phyloP scores from a whole-genome alignment of 495 filamentous ascomycete genomes.

The Annulohypoxylon moriforme region DNA sequence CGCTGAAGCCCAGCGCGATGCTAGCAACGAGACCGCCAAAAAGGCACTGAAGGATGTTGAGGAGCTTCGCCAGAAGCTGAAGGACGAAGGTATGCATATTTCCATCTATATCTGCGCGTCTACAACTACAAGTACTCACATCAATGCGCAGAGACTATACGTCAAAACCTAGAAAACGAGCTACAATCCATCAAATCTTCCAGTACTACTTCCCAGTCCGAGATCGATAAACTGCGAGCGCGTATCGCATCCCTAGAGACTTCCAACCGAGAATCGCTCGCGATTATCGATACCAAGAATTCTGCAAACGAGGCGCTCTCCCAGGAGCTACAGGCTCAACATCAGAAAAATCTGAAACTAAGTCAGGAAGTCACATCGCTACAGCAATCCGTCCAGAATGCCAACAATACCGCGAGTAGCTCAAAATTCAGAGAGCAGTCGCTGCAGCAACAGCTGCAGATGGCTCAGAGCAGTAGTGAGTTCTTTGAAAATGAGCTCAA shows the following conservation, averaged over 20 bases:
- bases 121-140: slow-evolving; percentile 29
- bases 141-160: slow-evolving; percentile 47
- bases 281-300: slow-evolving; percentile 88
- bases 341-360: slow-evolving; percentile 85
- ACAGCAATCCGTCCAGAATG: slow-evolving; percentile 83
- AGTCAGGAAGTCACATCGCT: slow-evolving; percentile 81
- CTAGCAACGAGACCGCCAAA: slow-evolving; percentile 81
- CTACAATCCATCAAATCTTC: slow-evolving; percentile 82
- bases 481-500: slow-evolving; percentile 92
- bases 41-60: slow-evolving; percentile 84
- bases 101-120: background rate
- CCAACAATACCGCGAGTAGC: slow-evolving; percentile 78
- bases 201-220: slow-evolving; percentile 77
- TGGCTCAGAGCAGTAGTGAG: slow-evolving; percentile 87
- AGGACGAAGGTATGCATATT: slow-evolving; percentile 75
- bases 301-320: slow-evolving; percentile 85
- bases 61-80: slow-evolving; percentile 80
- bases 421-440: slow-evolving; percentile 89
- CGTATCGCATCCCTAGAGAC: slow-evolving; percentile 88
- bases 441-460: slow-evolving; percentile 87
- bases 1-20: slow-evolving; percentile 81
- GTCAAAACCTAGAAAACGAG: slow-evolving; percentile 76
- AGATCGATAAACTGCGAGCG: slow-evolving; percentile 77
- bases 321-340: slow-evolving; percentile 85
- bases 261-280: slow-evolving; percentile 88